Conservation (phyloP, 768 basidiomycete genomes). For the Russula emetica region DNA sequence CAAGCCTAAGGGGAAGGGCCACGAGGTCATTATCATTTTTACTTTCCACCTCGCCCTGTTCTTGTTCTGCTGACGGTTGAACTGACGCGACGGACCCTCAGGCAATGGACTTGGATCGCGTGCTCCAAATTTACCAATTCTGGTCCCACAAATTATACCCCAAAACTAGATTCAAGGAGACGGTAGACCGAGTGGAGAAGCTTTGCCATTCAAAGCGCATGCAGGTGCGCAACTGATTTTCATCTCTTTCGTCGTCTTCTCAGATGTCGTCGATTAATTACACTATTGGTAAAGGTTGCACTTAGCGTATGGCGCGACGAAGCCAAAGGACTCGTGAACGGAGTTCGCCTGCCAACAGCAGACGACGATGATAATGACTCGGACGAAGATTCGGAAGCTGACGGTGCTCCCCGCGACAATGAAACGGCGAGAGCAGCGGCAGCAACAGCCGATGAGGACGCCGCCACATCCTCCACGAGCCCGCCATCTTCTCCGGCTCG, state of each 20-base stretch:
- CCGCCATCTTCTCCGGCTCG: constrained; percentile 16
- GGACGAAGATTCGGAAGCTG: constrained; percentile 45
- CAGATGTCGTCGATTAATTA: background rate
- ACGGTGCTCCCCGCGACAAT: constrained; percentile 44
- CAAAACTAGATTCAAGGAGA: constrained; percentile 81
- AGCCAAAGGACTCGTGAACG: constrained; percentile 44
- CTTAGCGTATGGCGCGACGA: constrained; percentile 78
- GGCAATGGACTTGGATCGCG: constrained; percentile 74
- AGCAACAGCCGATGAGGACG: constrained; percentile 28
- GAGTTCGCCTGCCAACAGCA: constrained; percentile 28
- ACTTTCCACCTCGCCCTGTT: background rate
- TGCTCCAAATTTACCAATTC: constrained; percentile 84
- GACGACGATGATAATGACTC: constrained; percentile 44
- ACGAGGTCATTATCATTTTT: constrained; percentile 58
- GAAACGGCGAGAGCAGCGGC: constrained; percentile 26
- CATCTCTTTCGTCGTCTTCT: constrained; percentile 7
- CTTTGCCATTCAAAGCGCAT: constrained; percentile 82
- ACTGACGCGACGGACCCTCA: constrained; percentile 33
- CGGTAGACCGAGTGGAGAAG: constrained; percentile 80
- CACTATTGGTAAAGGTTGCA: constrained; percentile 49
- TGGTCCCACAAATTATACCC: constrained; percentile 96
- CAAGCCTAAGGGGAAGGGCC: constrained; percentile 82
- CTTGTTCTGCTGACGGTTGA: background rate
- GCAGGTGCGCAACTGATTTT: constrained; percentile 52
- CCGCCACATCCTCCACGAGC: constrained; percentile 8